These are phyloP conservation scores for Staphylotrichum longicolle DNA, from an alignment of 495 filamentous ascomycete species.

Conservation along the genomic window DNA sequence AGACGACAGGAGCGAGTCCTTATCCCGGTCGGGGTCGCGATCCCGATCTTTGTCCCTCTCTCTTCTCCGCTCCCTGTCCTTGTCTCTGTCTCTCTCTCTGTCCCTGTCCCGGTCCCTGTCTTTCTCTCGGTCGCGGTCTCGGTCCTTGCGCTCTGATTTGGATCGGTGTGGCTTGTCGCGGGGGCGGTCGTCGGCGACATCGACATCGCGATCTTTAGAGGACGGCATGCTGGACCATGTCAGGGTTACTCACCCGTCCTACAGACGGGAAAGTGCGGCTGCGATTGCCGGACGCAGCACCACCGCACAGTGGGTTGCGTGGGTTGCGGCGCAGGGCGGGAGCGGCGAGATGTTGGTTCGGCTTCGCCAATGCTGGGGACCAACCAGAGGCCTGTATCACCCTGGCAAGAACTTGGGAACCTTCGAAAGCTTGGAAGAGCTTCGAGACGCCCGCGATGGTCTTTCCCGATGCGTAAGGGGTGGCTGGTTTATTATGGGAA, in stretches of 20 bases:
- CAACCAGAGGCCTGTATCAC: slow-evolving; percentile 12
- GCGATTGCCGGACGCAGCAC: slow-evolving; percentile 4
- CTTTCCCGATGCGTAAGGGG: slow-evolving; percentile 5
- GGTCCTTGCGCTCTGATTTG: slow-evolving; percentile 36
- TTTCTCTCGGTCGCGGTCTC: slow-evolving; percentile 31
- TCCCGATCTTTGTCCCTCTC: slow-evolving; percentile 30
- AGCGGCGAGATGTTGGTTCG: slow-evolving; percentile 10
- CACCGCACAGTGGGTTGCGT: slow-evolving; percentile 13
- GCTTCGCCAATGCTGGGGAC: neutral
- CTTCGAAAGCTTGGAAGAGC: neutral
- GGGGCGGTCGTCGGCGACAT: slow-evolving; percentile 38
- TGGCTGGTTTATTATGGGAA: neutral
- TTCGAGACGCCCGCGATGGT: neutral
- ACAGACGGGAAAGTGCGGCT: slow-evolving; percentile 27
- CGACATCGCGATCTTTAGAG: slow-evolving; percentile 44
- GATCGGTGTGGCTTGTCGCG: slow-evolving; percentile 43
- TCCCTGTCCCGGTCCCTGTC: slow-evolving; percentile 28
- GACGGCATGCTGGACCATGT: slow-evolving; percentile 47
- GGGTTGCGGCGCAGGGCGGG: slow-evolving; percentile 13
- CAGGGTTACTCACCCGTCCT: slow-evolving; percentile 35
- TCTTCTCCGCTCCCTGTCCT: slow-evolving; percentile 25
- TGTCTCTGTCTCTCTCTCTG: slow-evolving; percentile 26
- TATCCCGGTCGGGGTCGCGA: slow-evolving; percentile 28
- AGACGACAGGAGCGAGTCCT: slow-evolving; percentile 24
- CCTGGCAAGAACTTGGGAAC: neutral